Evolutionary conservation across 768 basidiomycete genomes (phyloP), one percentile per base, ranked within the genome.

Genomic region (Rhizopogon vesiculosus): DNA sequence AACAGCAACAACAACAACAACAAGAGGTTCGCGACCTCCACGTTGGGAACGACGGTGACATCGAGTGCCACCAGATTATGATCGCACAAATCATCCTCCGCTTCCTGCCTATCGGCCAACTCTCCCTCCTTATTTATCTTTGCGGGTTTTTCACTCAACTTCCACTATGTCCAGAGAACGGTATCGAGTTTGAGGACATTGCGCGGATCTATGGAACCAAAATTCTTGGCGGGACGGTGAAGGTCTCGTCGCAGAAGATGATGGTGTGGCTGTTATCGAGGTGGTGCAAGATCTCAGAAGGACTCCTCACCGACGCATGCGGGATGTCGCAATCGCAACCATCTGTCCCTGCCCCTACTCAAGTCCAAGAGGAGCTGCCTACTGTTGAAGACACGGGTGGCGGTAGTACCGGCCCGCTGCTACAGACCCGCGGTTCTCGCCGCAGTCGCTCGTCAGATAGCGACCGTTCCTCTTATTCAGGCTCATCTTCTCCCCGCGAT

Each of bases 111-210:
- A 67, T 68, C 1, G 59, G 68, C 12, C 66, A 72, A 51, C 69
- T 78, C 56, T 72, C 72, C 35, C 65, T 80, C 3, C 69, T 82
- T 46, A 62, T 69, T 41, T 79, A 81, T 60, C 71, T 81, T 35
- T 68, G 74, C 52, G 70, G 71, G 5, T 80, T 81, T 63, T 78
- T 81, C 61, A 76, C 77, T 1, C 80, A 83, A 59, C 64, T 81
- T 0, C 80, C 78, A 2, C 68, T 79, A 7, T 78, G 74, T 53
- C 75, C 79, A 1, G 78, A 78, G 43, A 82, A 83, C 56, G 73
- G 75, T 1, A 61, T 83, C n/a, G 66, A 74, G 6, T 65, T 75
- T 38, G 73, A 78, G 50, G 73, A 75, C 43, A 71, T 81, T 49
- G 75, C 76, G 6, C 67, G 74, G 42, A 75, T 81, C 49, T 82